Evolutionary conservation across 306 rosid genomes (phyloP).

Genomic region (Castanea mollissima): DNA sequence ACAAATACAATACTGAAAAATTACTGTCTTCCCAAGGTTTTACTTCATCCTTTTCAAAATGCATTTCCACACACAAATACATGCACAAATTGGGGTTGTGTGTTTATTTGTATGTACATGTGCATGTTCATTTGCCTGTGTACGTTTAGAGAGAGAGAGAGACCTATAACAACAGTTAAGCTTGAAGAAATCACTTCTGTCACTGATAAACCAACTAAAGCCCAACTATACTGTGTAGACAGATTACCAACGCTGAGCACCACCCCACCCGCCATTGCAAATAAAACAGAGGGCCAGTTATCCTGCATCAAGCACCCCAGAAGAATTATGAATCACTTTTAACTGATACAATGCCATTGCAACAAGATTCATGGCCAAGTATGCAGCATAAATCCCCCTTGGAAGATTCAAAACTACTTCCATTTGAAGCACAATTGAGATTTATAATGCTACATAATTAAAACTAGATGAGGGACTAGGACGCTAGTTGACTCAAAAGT

Average conservation of each 20-base stretch:
- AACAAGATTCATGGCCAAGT: too few species aligned
- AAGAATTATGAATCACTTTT: slow-evolving; percentile 15
- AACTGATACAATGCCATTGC: background rate
- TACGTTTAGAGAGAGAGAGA: slow-evolving; percentile 5
- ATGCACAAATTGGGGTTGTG: background rate
- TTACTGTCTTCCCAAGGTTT: slow-evolving; percentile 12
- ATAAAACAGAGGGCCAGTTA: slow-evolving; percentile 78
- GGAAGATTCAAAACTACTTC: too few species aligned
- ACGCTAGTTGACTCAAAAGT: too few species aligned
- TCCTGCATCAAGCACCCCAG: slow-evolving; percentile 44
- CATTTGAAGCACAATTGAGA: too few species aligned
- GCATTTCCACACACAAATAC: background rate
- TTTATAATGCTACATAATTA: too few species aligned
- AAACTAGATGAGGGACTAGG: too few species aligned
- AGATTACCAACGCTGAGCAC: slow-evolving; percentile 84
- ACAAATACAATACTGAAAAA: background rate
- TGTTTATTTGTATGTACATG: background rate
- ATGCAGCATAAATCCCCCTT: too few species aligned
- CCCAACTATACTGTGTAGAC: slow-evolving; percentile 81
- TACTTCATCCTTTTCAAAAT: slow-evolving; percentile 1
- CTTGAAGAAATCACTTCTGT: slow-evolving; percentile 80
- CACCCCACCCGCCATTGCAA: slow-evolving; percentile 87
- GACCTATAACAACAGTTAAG: slow-evolving; percentile 85
- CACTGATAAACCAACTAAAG: slow-evolving; percentile 88
- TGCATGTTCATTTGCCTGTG: background rate